Base-by-base conservation (phyloP, 106 monocot species). In the Gastrodia elata region DNA sequence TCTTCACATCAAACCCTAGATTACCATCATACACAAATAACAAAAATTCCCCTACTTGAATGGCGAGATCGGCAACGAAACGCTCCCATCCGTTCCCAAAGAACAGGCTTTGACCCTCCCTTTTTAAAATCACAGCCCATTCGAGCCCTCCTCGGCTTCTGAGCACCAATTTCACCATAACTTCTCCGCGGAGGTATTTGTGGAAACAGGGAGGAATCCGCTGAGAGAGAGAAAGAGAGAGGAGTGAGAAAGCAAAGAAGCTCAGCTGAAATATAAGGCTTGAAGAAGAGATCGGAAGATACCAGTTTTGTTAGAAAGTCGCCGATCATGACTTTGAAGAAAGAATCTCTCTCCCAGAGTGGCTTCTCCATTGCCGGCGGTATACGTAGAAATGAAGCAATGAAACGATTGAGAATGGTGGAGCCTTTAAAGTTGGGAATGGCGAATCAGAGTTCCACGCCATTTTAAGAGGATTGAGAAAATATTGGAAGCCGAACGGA, bases 261-360 rank as follows among this genome's bases (percentile, higher is more conserved):
- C 25, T 44, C 8, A 5, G 24, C 9, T 20, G 22, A 11, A 72
- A 49, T 33, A 5, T 18, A 38, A 15, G 1, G 0, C 36, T 5
- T 33, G 24, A 26, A 35, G 38, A 7, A 1, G 26, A n/a, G n/a
- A n/a, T 27, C 38, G 38, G 58, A 38, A 25, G 2, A 20, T 58
- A 58, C 57, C 38, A 74, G 24, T 7, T 26, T 74, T 8, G 57
- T 38, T 57, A 38, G 37, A 38, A 76, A 76, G 68, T 68, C 68
- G 0, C 76, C 76, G 37, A 68, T 48, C 75, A 75, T 75, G 25
- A 75, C 75, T 65, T 75, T 75, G 32, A 75, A 75, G 65, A 75
- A 75, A 1, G 76, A 76, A 38, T 44, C 65, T 35, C 46, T 65
- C 28, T 65, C 75, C 75, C 69, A 69, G 0, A 69, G 24, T 40